phyloP scores from a whole-genome alignment of 495 filamentous ascomycete genomes.

The Penicillium desertorum region DNA sequence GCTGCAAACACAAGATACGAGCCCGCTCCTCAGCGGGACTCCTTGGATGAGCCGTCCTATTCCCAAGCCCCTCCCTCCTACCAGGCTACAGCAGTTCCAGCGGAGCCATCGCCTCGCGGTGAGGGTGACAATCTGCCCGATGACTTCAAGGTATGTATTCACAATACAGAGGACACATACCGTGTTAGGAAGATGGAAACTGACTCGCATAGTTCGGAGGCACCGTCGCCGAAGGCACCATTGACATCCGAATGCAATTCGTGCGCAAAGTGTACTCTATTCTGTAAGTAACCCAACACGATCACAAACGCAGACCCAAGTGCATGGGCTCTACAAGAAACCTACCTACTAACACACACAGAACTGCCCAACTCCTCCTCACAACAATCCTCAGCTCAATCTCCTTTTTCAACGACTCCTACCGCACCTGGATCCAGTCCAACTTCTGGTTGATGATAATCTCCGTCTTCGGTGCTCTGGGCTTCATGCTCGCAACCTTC shows the following conservation, averaged over 20 bases:
- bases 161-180: too few species aligned
- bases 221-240: conserved; percentile 84
- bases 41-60: conserved; percentile 64
- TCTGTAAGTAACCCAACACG: conserved; percentile 54
- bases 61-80: conserved; percentile 80
- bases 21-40: conserved; percentile 71
- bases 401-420: conserved; percentile 76
- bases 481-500: conserved; percentile 83
- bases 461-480: conserved; percentile 76
- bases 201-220: conserved; percentile 68
- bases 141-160: conserved; percentile 82
- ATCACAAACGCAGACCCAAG: neutral
- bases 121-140: conserved; percentile 92
- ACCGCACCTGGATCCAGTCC: conserved; percentile 83
- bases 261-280: conserved; percentile 91
- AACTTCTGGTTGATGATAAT: conserved; percentile 83
- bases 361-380: conserved; percentile 81
- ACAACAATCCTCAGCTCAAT: conserved; percentile 79
- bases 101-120: conserved; percentile 65
- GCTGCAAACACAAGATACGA: conserved; percentile 68
- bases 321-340: neutral
- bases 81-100: conserved; percentile 49
- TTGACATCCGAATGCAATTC: conserved; percentile 97
- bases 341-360: conserved; percentile 32
- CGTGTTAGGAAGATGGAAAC: neutral